A percentile compares a stretch with the other conserved stretches of the same genome.
Conservation (phyloP, 805 yeast genomes). For the Kluyveromyces dobzhanskii region DNA sequence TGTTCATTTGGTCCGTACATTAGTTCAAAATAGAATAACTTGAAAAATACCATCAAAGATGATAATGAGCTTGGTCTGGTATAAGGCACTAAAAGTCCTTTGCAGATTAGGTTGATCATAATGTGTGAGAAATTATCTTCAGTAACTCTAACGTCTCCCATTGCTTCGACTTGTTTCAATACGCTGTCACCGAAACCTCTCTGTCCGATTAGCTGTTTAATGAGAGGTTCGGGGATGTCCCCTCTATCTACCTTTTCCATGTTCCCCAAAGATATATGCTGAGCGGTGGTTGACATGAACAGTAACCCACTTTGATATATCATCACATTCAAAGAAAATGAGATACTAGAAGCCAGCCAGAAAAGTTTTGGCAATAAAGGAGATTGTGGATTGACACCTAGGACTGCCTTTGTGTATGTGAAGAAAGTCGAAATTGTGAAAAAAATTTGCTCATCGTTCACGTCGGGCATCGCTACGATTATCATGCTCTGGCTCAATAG, state of each 20-base stretch:
- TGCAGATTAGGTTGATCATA: conserved; percentile 39
- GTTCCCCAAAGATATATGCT: conserved; percentile 25
- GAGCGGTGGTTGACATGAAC: conserved; percentile 31
- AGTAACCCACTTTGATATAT: conserved; percentile 35
- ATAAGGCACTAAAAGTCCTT: conserved; percentile 53
- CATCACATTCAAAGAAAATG: conserved; percentile 28
- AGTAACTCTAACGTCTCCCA: conserved; percentile 33
- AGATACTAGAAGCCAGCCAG: conserved; percentile 31
- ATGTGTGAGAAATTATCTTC: conserved; percentile 44
- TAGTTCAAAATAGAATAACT: conserved; percentile 34
- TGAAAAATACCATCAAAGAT: conserved; percentile 37
- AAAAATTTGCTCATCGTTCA: conserved; percentile 24
- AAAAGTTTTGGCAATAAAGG: conserved; percentile 26
- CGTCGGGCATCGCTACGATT: conserved; percentile 29
- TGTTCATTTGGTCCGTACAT: conserved; percentile 9
- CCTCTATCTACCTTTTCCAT: conserved; percentile 24
- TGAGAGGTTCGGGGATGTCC: conserved; percentile 22
- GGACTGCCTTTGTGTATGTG: conserved; percentile 33
- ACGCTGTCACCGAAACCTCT: conserved; percentile 34
- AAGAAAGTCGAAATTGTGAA: conserved; percentile 32
- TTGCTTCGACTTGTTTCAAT: conserved; percentile 36
- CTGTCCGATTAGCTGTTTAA: conserved; percentile 23
- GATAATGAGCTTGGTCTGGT: conserved; percentile 42
- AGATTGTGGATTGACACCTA: conserved; percentile 31
- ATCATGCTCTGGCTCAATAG: conserved; percentile 26